Evolutionary conservation across 352 stramenopile species (phyloP), one percentile per base, ranked within the genome.

Genomic region (Saprolegnia parasitica): DNA sequence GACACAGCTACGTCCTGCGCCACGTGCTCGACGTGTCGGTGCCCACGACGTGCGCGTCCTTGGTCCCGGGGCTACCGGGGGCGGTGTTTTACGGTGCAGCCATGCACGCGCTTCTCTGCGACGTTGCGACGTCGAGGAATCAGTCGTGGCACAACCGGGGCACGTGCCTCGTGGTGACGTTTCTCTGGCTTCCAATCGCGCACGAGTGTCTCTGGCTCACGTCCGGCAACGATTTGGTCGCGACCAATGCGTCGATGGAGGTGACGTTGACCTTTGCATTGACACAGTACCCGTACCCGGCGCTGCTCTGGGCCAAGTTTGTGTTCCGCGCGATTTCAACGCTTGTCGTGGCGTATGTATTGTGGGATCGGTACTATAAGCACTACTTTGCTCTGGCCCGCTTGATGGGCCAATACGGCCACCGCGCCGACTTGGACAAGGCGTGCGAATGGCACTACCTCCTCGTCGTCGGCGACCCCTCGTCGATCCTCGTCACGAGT

Each of bases 261-360:
- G 11, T 42, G 11, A 60, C 52, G 4, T n/a, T 60, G 13, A 13
- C 3, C 35, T 60, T 60, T 24, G n/a, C 13, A 4, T 11, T 42
- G 3, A 60, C 24, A 3, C 52, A 60, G 35, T 60, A 60, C 35
- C 35, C 35, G 52, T 60, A 60, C 35, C 52, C 52, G 52, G 16
- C 52, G 52, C 24, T 60, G 13, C 35, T 60, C 11, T 60, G 52
- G 52, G 2, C 20, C 24, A 60, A 60, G 52, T 60, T 60, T 60
- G n/a, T 60, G 13, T 35, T 2, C 24, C 52, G 52, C 24, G 8
- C 16, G 11, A n/a, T 49, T 4, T 35, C 52, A 8, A 60, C 52
- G 20, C 11, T 11, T 11, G 9, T 60, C 8, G 24, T 60, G 1
- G 35, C 11, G 11, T 42, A 21, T 8, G 13, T 60, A 3, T 9